Evolutionary conservation across 257 asterid genomes (phyloP), one percentile per base, ranked within the genome.

Genomic region (Ligustrum vulgare): DNA sequence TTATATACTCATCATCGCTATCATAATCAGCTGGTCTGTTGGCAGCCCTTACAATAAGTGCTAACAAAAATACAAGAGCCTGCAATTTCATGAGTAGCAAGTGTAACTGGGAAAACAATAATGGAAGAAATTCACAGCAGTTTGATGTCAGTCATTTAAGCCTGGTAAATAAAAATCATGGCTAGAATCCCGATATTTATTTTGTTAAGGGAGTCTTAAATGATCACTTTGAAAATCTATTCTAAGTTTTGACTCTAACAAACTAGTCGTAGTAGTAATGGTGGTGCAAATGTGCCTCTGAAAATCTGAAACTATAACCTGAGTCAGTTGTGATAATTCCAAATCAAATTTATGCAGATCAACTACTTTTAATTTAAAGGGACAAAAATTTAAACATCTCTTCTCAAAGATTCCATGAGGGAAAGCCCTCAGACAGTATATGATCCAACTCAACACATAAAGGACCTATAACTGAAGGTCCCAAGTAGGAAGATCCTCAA

Each of bases 1-100:
- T 83, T 2, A 91, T 80, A 84, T 91, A 93, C 85, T 95, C 99
- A 77, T 95, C 98, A 70, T 95, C 99, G 81, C 99, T 95, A 78
- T 93, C 99, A 80, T 95, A 93, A 37, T 93, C 91, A 74, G 94
- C 91, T 37, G 99, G 96, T 79, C 81, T 79, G 80, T 95, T 95
- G 78, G 91, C 96, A 72, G 99, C 94, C 84, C 97, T 90, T 56
- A 91, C 98, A 63, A 90, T 69, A 81, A 95, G 92, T 72, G 98
- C 96, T 83, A 95, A 86, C 83, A 91, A 79, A 86, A 95, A 93
- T 82, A 93, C 76, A 79, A 95, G 78, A 43, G 97, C 98, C 99
- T 95, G 94, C 90, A 87, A 72, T 80, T 76, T 64, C 79, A 79
- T 8, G 58, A 32, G 67, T 35, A 37, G 43, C 0, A 37, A 9